Conservation (phyloP, 371 early-diverging fungal species). For the Mortierella polycephala region DNA sequence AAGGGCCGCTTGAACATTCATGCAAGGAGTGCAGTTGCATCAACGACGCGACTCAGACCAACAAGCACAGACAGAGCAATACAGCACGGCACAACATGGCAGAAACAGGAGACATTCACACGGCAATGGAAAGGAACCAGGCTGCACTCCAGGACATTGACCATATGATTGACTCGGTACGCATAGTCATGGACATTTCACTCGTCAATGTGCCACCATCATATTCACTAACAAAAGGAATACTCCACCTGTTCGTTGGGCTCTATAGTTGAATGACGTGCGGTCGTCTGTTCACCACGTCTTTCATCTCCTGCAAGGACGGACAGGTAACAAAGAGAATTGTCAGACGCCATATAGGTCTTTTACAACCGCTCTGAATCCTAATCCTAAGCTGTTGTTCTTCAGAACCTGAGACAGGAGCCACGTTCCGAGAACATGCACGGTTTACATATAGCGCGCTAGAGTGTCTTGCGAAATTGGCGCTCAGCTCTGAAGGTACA, state of each 20-base stretch:
- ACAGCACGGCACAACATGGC: conserved; percentile 5
- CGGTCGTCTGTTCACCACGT: conserved; percentile 48
- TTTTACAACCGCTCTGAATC: not conserved
- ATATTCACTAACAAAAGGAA: not conserved
- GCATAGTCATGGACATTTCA: not conserved
- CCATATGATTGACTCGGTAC: conserved; percentile 49
- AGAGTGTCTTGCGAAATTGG: conserved; percentile 37
- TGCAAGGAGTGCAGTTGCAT: not conserved
- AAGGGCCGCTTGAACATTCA: not conserved
- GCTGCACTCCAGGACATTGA: conserved; percentile 40
- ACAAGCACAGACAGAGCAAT: not conserved
- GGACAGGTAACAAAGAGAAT: conserved; percentile 17
- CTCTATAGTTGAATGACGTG: conserved; percentile 42
- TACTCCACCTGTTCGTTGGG: not conserved
- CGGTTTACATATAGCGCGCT: conserved; percentile 40
- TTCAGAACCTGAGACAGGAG: conserved; percentile 24
- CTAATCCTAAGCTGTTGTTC: not conserved
- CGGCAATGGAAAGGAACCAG: conserved; percentile 33
- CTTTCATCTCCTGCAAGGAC: conserved; percentile 52
- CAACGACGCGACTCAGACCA: not conserved
- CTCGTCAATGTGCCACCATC: not conserved
- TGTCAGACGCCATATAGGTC: too few relatives aligned
- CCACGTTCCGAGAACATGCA: conserved; percentile 38
- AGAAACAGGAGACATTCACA: conserved; percentile 24
- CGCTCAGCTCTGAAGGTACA: conserved; percentile 37